Percentiles rank a stretch among this genome's conserved stretches.
These are phyloP conservation scores for Apiotrichum sp. DNA, from an alignment of 1,284 basidiomycete genomes.

Conservation along the genomic window DNA sequence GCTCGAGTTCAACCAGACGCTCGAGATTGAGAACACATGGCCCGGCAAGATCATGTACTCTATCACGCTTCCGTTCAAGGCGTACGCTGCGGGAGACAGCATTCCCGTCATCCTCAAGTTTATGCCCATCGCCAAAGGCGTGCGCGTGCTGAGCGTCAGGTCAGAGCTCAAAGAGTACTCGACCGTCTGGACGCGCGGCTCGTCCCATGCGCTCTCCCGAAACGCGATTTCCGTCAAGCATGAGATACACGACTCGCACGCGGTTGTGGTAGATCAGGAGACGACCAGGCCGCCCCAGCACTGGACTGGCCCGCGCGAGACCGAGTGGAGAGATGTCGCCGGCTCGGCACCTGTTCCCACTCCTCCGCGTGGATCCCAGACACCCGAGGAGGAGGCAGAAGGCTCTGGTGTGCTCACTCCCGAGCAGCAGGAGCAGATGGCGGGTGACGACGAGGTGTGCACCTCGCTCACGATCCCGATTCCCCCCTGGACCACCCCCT, in stretches of 20 bases:
- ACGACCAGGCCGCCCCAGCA: constrained; percentile 23
- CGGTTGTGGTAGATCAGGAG: constrained; percentile 38
- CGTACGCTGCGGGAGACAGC: constrained; percentile 81
- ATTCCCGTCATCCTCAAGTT: constrained; percentile 79
- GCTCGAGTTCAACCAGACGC: constrained; percentile 87
- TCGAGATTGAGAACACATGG: constrained; percentile 92
- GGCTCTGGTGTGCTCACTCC: constrained; percentile 8
- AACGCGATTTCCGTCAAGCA: constrained; percentile 62
- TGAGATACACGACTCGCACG: constrained; percentile 61
- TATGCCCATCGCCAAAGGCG: constrained; percentile 76
- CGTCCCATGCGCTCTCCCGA: constrained; percentile 60
- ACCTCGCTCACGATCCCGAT: constrained; percentile 48
- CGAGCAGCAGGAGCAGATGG: constrained; percentile 22
- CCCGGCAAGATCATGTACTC: constrained; percentile 90
- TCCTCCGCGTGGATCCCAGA: background rate
- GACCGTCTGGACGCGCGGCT: constrained; percentile 58
- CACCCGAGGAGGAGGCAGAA: background rate
- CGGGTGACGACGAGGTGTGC: constrained; percentile 50
- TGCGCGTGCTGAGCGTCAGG: constrained; percentile 60
- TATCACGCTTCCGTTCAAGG: constrained; percentile 55
- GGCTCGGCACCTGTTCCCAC: background rate
- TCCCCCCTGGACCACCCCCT: constrained; percentile 52
- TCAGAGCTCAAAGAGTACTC: constrained; percentile 67
- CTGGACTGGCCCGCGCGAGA: constrained; percentile 13
- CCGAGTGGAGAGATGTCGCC: background rate